A percentile compares a stretch with the other conserved stretches of the same genome.
These are phyloP conservation scores for Aspergillus oerlinghausenensis DNA, from an alignment of 2,329 filamentous ascomycete genomes.

Conservation along the genomic window DNA sequence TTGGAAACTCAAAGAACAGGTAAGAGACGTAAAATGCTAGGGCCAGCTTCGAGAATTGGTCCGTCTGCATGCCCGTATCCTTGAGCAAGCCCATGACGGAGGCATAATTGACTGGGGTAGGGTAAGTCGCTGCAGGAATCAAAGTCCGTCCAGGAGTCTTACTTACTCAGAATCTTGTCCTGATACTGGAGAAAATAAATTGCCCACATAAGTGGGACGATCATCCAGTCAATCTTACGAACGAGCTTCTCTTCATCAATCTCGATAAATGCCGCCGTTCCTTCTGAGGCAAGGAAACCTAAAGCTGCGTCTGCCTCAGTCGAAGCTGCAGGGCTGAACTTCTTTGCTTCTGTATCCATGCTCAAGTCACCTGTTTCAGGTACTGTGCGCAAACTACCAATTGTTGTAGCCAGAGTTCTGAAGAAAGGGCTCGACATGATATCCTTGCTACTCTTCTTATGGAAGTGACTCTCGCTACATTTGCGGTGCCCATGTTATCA, in stretches of 20 bases:
- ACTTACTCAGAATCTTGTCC: constrained; percentile 52
- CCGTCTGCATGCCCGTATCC: constrained; percentile 51
- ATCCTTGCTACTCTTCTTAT: neutral
- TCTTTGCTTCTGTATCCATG: constrained; percentile 15
- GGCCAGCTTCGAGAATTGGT: constrained; percentile 57
- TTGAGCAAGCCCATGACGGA: constrained; percentile 57
- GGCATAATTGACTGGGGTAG: constrained; percentile 43
- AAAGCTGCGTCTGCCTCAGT: constrained; percentile 35
- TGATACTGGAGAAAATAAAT: constrained; percentile 59
- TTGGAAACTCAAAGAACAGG: constrained; percentile 54
- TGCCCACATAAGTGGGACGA: constrained; percentile 50
- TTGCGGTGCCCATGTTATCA: neutral
- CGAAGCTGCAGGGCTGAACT: constrained; percentile 4
- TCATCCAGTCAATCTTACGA: constrained; percentile 35
- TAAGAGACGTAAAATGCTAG: constrained; percentile 58
- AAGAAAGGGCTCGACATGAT: neutral
- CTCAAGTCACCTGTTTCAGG: no score
- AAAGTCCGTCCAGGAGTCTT: constrained; percentile 33
- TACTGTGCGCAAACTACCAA: neutral
- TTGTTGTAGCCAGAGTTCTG: neutral
- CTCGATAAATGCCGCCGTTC: constrained; percentile 22
- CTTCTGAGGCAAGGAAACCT: constrained; percentile 27
- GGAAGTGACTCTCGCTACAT: neutral
- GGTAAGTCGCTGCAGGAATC: constrained; percentile 45
- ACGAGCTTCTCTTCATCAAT: constrained; percentile 30